phyloP scores from a whole-genome alignment of 176 grass and related monocot genomes.

The Phyllostachys edulis region DNA sequence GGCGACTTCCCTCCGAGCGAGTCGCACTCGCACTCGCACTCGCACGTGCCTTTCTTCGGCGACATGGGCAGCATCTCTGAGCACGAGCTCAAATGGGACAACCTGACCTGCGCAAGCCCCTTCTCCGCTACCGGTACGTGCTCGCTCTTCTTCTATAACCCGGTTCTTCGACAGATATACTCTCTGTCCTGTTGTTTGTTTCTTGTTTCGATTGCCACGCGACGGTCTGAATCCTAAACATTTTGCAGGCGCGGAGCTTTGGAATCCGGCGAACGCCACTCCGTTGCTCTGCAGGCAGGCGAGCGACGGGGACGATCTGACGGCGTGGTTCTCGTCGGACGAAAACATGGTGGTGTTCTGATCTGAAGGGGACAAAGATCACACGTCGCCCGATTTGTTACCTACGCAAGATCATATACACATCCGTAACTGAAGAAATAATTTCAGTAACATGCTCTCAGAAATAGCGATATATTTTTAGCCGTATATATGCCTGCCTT shows the following conservation, averaged over 20 bases:
- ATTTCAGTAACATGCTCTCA: conserved; percentile 2
- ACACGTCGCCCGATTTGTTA: not conserved
- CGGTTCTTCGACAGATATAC: not conserved
- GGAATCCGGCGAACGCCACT: conserved; percentile 33
- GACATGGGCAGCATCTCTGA: conserved; percentile 35
- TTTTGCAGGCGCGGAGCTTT: conserved; percentile 46
- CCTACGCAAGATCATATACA: too few species aligned
- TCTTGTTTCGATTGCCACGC: not conserved
- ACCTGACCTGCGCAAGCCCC: not conserved
- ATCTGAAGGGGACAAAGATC: not conserved
- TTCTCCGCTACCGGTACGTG: not conserved
- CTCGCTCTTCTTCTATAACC: not conserved
- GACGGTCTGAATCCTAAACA: not conserved
- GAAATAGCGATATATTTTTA: conserved; percentile 47
- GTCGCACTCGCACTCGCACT: not conserved
- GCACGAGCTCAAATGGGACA: conserved; percentile 47
- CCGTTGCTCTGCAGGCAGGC: conserved; percentile 76
- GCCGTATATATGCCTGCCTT: not conserved
- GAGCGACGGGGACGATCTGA: conserved; percentile 73
- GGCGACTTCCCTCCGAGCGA: not conserved
- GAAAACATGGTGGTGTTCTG: conserved; percentile 63
- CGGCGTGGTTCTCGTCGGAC: conserved; percentile 44
- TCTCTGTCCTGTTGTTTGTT: not conserved
- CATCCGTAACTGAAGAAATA: not conserved
- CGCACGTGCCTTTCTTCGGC: conserved; percentile 13